Conservation (phyloP, 2,329 filamentous ascomycete species). For the Mycosphaerella sp. region DNA sequence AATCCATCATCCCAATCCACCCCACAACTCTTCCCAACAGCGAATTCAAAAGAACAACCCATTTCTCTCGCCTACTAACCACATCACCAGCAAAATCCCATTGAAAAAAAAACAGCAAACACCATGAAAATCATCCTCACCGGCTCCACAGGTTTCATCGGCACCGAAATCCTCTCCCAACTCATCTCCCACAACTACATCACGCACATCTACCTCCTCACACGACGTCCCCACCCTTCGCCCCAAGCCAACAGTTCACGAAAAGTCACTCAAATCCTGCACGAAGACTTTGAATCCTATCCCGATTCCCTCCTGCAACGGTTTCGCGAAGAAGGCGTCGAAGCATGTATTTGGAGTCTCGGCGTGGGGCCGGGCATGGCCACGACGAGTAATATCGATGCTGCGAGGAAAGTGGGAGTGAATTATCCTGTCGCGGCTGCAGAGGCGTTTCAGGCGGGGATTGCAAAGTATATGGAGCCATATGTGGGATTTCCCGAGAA, state of each 20-base stretch:
- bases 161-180: conserved; percentile 47
- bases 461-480: conserved; percentile 26
- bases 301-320: conserved; percentile 40
- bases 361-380: conserved; percentile 16
- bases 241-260: conserved; percentile 25
- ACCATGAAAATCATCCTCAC: conserved; percentile 56
- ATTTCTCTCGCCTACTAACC: too few species aligned
- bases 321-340: conserved; percentile 36
- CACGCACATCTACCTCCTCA: conserved; percentile 36
- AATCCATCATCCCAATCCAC: too few species aligned
- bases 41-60: too few species aligned
- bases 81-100: background rate
- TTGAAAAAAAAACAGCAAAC: background rate
- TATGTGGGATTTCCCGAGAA: conserved; percentile 20
- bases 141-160: conserved; percentile 54
- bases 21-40: too few species aligned
- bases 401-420: conserved; percentile 31
- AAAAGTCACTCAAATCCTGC: conserved; percentile 33
- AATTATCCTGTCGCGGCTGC: conserved; percentile 30
- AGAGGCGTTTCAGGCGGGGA: conserved; percentile 28
- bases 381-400: conserved; percentile 15
- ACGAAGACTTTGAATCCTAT: conserved; percentile 50
- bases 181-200: conserved; percentile 47
- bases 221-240: conserved; percentile 27
- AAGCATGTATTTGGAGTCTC: conserved; percentile 43